Evolutionary conservation across 163 green algal genomes (phyloP).

Genomic region (Prototheca wickerhamii): DNA sequence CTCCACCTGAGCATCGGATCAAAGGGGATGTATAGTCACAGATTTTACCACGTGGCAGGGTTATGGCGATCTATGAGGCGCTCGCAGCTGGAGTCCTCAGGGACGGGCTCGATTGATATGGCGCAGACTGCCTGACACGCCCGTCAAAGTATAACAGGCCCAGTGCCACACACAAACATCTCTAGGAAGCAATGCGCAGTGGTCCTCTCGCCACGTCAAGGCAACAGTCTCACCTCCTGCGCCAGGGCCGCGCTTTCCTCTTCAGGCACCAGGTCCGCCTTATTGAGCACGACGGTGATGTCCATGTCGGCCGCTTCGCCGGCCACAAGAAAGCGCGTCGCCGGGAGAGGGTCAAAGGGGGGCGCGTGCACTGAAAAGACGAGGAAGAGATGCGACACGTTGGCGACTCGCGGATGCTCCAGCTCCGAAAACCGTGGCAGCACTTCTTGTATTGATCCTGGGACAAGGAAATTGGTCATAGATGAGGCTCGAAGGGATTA

Average conservation of each 20-base stretch:
- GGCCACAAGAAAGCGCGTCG: slow-evolving; percentile 81
- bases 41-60: too few relatives aligned
- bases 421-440: slow-evolving; percentile 17
- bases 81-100: too few relatives aligned
- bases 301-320: slow-evolving; percentile 65
- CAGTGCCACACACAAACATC: too few relatives aligned
- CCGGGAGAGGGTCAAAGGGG: slow-evolving; percentile 63
- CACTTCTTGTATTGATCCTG: slow-evolving; percentile 28
- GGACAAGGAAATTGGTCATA: too few relatives aligned
- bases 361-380: slow-evolving; percentile 63
- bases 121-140: too few relatives aligned
- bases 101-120: too few relatives aligned
- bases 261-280: slow-evolving; percentile 66
- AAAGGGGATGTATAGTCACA: too few relatives aligned
- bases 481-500: not conserved
- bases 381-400: slow-evolving; percentile 76
- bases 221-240: slow-evolving; percentile 26
- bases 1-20: too few relatives aligned
- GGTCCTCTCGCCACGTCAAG: not conserved
- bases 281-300: slow-evolving; percentile 86
- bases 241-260: slow-evolving; percentile 32
- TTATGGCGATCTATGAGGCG: too few relatives aligned
- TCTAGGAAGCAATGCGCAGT: not conserved
- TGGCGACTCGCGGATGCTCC: slow-evolving; percentile 76
- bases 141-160: too few relatives aligned